Evolutionary conservation across 306 rosid genomes (phyloP), one percentile per base, ranked within the genome.

Genomic region (Potentilla sterilis): DNA sequence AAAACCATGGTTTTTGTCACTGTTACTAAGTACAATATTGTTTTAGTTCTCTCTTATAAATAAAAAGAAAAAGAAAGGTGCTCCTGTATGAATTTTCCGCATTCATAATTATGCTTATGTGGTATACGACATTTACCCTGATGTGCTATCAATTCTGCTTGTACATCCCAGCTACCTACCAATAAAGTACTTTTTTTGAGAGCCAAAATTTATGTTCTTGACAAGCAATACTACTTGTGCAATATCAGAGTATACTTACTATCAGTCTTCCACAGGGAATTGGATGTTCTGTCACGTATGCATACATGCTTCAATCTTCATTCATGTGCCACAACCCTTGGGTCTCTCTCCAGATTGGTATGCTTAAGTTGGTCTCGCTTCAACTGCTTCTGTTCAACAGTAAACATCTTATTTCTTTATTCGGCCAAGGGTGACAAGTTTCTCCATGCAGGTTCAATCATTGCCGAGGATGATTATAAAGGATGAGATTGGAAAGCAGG

Each of bases 401-500:
- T 40, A 12, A 9, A 57, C 14, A 34, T 70, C 64, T 49, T 44
- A 24, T 35, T 37, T 21, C 24, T 63, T 22, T 21, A 40, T 24
- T 35, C 51, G 49, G 62, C 37, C 14, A 47, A 77, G 67, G 51
- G 48, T 81, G 51, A 69, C 63, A 71, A 71, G 51, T 69, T 75
- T 72, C 61, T 80, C 54, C 44, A 57, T 81, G 87, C 81, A 95
- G 99, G 97, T 95, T 77, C 97, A 95, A 76, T 95, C 99, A 54
- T 83, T 95, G 70, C 97, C 99, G 57, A 92, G 99, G 85, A 92
- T 95, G 99, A 95, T 95, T 83, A 95, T 95, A 82, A 89, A 81
- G 91, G 97, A 92, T 44, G 99, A 95, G 87, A 95, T 95, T 62
- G 99, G 99, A 78, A 95, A 92, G 69, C 99, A 95, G 97, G 97